phyloP scores from a whole-genome alignment of 2,329 filamentous ascomycete species.

The Colletotrichum tropicale region DNA sequence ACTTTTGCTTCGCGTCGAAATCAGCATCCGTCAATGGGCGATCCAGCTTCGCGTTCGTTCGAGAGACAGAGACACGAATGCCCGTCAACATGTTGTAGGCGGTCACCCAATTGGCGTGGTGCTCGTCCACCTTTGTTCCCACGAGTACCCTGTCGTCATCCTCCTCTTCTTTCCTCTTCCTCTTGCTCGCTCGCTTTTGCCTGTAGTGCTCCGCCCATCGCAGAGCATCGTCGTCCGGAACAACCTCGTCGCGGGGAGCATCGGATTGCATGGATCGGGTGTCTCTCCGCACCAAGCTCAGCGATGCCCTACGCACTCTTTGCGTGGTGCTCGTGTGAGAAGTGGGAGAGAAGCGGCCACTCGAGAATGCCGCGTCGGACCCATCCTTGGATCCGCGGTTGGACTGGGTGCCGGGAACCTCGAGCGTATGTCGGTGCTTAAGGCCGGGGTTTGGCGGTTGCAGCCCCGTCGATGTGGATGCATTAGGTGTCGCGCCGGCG shows the following conservation, averaged over 20 bases:
- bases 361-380: slow-evolving; percentile 68
- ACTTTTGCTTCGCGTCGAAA: slow-evolving; percentile 94
- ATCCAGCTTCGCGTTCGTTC: slow-evolving; percentile 96
- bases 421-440: slow-evolving; percentile 85
- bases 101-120: slow-evolving; percentile 95
- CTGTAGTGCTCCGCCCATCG: slow-evolving; percentile 93
- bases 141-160: slow-evolving; percentile 95
- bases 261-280: slow-evolving; percentile 90
- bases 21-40: slow-evolving; percentile 88
- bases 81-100: slow-evolving; percentile 99
- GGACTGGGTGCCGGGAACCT: slow-evolving; percentile 76
- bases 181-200: slow-evolving; percentile 88
- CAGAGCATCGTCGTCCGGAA: slow-evolving; percentile 87
- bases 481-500: slow-evolving; percentile 36
- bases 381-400: slow-evolving; percentile 75
- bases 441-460: slow-evolving; percentile 63
- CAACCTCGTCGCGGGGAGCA: slow-evolving; percentile 79
- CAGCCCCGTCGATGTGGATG: slow-evolving; percentile 52
- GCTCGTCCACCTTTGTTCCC: slow-evolving; percentile 96
- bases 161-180: slow-evolving; percentile 81
- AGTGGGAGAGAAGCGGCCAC: slow-evolving; percentile 81
- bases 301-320: slow-evolving; percentile 73
- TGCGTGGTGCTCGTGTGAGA: slow-evolving; percentile 68
- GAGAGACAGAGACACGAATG: slow-evolving; percentile 94
- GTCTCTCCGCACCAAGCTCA: slow-evolving; percentile 78